Evolutionary conservation across 2,329 filamentous ascomycete species (phyloP), one percentile per base, ranked within the genome.

Genomic region (Chrysosphaeria jannelii): DNA sequence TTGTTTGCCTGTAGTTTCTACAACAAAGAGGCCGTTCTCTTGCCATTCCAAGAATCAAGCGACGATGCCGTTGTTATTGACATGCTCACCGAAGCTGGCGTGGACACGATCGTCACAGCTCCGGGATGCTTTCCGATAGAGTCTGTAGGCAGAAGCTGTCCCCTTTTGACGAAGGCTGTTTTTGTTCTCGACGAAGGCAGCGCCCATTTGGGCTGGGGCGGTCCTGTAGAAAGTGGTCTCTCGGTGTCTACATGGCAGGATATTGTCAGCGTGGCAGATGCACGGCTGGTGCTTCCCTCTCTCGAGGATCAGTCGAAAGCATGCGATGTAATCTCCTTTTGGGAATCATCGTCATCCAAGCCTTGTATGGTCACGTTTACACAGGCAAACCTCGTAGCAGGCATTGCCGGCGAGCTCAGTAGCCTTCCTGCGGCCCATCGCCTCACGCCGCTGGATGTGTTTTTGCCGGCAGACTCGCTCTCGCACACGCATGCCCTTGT

Each of bases 221-320:
- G n/a, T n/a, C n/a, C n/a, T n/a, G n/a, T n/a, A n/a, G 74, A 81
- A 39, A 60, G 68, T 27, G 64, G 56, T 30, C 53, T 89, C 29
- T 71, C 71, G 26, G 71, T 91, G 10, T 60, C 66, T n/a, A 85
- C 81, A 9, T 97, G 81, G 79, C 74, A 89, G 36, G 74, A 91
- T 28, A 57, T 93, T 25, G 48, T 91, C 13, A 61, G 69, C 31
- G 31, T 63, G 63, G 10, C 45, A 49, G 14, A 50, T 25, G 52
- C 57, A 18, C 58, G 54, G 20, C 47, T 47, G 6, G 59, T 74
- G 11, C 50, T 90, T 8, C 74, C 74, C 2, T 44, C 54, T 7
- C 44, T 58, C 23, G 57, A 64, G 19, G 54, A 52, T 13, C 57
- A 56, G 27, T 39, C 43, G 13, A 44, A 50, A 19, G 45, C 57